Percentiles rank a stretch among this genome's conserved stretches.
phyloP scores from a whole-genome alignment of 768 basidiomycete species.

The Boletus reticulatus region DNA sequence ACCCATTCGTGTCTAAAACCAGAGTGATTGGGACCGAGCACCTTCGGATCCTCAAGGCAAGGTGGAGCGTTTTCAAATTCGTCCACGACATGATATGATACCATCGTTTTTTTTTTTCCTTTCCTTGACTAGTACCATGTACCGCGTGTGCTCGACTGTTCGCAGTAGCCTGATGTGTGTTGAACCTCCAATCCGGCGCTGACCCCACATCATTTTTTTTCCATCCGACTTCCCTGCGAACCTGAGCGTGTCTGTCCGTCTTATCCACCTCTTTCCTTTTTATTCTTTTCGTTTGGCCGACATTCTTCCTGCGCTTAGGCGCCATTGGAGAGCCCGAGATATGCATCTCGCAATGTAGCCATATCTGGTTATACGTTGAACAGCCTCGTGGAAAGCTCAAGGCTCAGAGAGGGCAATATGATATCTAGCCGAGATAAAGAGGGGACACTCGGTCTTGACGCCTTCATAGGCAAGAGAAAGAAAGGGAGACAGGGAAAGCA shows the following conservation, averaged over 20 bases:
- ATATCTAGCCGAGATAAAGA: constrained; percentile 29
- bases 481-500: background rate
- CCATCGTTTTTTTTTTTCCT: too few relatives aligned
- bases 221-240: background rate
- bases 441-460: too few relatives aligned
- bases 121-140: too few relatives aligned
- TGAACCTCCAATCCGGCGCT: too few relatives aligned
- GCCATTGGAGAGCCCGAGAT: constrained; percentile 1
- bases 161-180: too few relatives aligned
- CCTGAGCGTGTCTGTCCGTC: constrained; percentile 18
- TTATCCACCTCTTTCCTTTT: background rate
- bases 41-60: background rate
- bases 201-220: too few relatives aligned
- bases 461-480: background rate
- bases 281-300: background rate
- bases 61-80: constrained; percentile 29
- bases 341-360: constrained; percentile 19
- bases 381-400: constrained; percentile 31
- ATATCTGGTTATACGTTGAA: constrained; percentile 13
- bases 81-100: background rate
- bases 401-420: constrained; percentile 5
- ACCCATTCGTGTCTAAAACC: background rate
- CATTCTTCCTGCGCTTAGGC: background rate
- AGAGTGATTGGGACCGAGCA: too few relatives aligned
- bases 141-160: too few relatives aligned